Conservation (phyloP, 495 filamentous ascomycete species). For the Xeromyces bisporus region DNA sequence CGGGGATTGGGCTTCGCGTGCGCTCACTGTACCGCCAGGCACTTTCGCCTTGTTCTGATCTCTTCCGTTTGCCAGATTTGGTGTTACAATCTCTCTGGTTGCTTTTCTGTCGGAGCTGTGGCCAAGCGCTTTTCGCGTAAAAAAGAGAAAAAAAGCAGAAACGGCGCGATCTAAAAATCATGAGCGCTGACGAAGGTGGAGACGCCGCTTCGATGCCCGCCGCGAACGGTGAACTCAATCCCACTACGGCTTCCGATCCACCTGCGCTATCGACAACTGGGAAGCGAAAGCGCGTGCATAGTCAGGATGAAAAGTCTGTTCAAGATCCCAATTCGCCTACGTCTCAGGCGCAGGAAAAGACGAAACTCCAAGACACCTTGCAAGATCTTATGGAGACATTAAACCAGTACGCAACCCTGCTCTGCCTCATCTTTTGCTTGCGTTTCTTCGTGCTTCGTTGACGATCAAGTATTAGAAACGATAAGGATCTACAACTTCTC, state of each 20-base stretch:
- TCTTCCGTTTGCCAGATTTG: too few species aligned
- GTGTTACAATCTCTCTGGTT: too few species aligned
- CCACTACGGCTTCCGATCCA: conserved; percentile 15
- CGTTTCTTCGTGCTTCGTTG: conserved; percentile 2
- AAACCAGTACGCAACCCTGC: conserved; percentile 13
- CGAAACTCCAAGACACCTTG: conserved; percentile 24
- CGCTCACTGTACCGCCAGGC: background rate
- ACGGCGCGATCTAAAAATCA: conserved; percentile 17
- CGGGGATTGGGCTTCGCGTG: background rate
- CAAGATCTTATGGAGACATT: conserved; percentile 25
- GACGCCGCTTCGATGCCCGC: conserved; percentile 18
- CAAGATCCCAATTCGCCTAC: conserved; percentile 13
- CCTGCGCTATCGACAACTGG: conserved; percentile 21
- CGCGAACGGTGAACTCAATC: conserved; percentile 23
- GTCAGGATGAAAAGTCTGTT: conserved; percentile 21
- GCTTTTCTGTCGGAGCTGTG: too few species aligned
- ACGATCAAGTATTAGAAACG: conserved; percentile 20
- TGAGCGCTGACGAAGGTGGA: conserved; percentile 29
- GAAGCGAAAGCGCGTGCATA: conserved; percentile 29
- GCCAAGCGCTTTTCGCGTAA: conserved; percentile 15
- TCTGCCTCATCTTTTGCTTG: background rate
- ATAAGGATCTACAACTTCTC: conserved; percentile 26
- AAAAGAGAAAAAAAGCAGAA: conserved; percentile 7
- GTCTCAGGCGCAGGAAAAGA: conserved; percentile 15
- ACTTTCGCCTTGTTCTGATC: background rate